These are phyloP conservation scores for Ceratocystis albifundus DNA, from an alignment of 2,329 filamentous ascomycete species.

Conservation along the genomic window DNA sequence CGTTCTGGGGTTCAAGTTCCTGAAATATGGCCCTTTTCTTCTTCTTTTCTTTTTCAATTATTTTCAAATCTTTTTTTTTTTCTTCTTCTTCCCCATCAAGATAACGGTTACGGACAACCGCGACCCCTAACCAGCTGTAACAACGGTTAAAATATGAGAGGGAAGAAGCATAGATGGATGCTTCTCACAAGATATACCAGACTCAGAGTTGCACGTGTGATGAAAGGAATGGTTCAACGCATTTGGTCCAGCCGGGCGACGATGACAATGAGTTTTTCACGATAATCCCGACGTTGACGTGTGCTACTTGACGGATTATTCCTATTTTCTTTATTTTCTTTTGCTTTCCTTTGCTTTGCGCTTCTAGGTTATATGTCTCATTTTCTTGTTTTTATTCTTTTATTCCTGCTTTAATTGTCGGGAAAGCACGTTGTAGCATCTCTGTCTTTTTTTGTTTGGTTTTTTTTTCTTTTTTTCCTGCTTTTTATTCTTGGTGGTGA, in stretches of 20 bases:
- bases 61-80: no score
- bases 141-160: no score
- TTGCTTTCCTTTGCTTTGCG: background rate
- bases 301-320: slow-evolving; percentile 11
- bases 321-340: no score
- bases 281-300: slow-evolving; percentile 24
- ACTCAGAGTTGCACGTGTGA: slow-evolving; percentile 75
- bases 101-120: no score
- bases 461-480: no score
- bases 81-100: no score
- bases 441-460: background rate
- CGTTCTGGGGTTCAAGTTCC: no score
- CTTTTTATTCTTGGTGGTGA: no score
- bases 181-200: slow-evolving; percentile 40
- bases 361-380: background rate
- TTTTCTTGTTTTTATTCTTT: slow-evolving; percentile 3
- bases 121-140: no score
- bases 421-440: slow-evolving; percentile 5
- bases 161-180: no score
- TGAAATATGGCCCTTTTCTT: no score
- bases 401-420: background rate
- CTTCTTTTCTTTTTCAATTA: no score
- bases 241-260: slow-evolving; percentile 31
- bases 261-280: slow-evolving; percentile 40
- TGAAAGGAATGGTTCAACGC: slow-evolving; percentile 55